A percentile compares a stretch with the other conserved stretches of the same genome.
Conservation (phyloP, 371 early-diverging fungal genomes). For the Mucor sp. region DNA sequence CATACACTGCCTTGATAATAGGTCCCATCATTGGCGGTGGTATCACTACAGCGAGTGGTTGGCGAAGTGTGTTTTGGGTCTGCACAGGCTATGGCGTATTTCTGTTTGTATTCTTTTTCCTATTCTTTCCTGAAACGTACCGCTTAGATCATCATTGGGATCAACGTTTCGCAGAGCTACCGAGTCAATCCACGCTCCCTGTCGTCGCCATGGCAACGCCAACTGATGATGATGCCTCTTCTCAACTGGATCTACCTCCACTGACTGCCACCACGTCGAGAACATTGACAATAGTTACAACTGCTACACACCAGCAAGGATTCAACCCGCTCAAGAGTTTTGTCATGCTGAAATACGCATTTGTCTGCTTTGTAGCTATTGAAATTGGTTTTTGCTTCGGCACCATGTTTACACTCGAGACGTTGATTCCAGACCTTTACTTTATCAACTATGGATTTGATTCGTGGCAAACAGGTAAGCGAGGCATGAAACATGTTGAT, state of each 20-base stretch:
- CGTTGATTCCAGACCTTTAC: constrained; percentile 43
- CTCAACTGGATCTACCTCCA: background rate
- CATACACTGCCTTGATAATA: background rate
- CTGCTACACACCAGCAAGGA: background rate
- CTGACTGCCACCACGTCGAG: background rate
- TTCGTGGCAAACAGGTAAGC: constrained; percentile 48
- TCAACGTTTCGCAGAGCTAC: background rate
- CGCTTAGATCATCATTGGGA: constrained; percentile 43
- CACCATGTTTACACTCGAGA: constrained; percentile 49
- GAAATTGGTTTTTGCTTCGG: constrained; percentile 24
- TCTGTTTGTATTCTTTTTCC: constrained; percentile 53
- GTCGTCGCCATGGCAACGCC: background rate
- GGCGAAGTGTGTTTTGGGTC: constrained; percentile 71
- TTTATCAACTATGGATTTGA: constrained; percentile 35
- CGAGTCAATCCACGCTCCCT: background rate
- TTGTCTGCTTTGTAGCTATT: constrained; percentile 17
- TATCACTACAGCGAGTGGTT: constrained; percentile 48
- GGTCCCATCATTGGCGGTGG: constrained; percentile 46
- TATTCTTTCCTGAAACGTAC: constrained; percentile 75
- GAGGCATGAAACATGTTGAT: background rate
- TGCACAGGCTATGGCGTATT: constrained; percentile 61
- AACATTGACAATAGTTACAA: background rate
- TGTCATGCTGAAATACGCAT: constrained; percentile 3
- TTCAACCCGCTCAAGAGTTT: constrained; percentile 34
- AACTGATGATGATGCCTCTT: background rate